Evolutionary conservation across 2,329 filamentous ascomycete species (phyloP).

Genomic region (Phyllosticta ampelicida): DNA sequence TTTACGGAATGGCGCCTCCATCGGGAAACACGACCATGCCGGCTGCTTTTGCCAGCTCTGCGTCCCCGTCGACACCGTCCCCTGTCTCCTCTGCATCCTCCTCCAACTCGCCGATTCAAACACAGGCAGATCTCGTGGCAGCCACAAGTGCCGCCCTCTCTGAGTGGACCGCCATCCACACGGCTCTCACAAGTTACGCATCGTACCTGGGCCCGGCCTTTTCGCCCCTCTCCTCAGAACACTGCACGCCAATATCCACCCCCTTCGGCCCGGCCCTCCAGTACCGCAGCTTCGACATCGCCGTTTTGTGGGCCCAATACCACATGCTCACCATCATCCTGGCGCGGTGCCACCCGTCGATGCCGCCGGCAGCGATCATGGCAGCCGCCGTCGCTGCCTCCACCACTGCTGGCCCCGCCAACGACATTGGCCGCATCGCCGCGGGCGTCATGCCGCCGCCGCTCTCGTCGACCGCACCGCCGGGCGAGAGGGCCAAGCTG

Average conservation of each 20-base stretch:
- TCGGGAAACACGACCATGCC: slow-evolving; percentile 32
- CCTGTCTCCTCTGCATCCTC: slow-evolving; percentile 23
- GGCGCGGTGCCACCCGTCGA: slow-evolving; percentile 72
- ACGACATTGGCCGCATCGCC: slow-evolving; percentile 67
- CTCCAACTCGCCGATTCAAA: slow-evolving; percentile 22
- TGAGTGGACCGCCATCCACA: slow-evolving; percentile 69
- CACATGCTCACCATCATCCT: slow-evolving; percentile 76
- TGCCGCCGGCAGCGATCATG: slow-evolving; percentile 84
- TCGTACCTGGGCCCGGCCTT: slow-evolving; percentile 63
- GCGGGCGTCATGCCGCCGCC: slow-evolving; percentile 47
- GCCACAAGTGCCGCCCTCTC: slow-evolving; percentile 58
- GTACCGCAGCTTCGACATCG: slow-evolving; percentile 80
- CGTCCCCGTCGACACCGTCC: slow-evolving; percentile 13
- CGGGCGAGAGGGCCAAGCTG: slow-evolving; percentile 45
- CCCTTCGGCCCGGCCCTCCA: slow-evolving; percentile 75
- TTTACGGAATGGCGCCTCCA: slow-evolving; percentile 42
- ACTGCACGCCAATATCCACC: slow-evolving; percentile 48
- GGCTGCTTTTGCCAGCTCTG: slow-evolving; percentile 25
- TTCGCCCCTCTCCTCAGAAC: slow-evolving; percentile 60
- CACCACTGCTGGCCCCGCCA: slow-evolving; percentile 60
- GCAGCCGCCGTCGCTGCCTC: slow-evolving; percentile 68
- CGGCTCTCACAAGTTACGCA: slow-evolving; percentile 58
- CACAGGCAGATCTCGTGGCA: slow-evolving; percentile 44
- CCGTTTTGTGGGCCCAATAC: slow-evolving; percentile 77
- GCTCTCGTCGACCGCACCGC: slow-evolving; percentile 33